Conservation (phyloP, 2,329 filamentous ascomycete species). For the Penicillium sp. region DNA sequence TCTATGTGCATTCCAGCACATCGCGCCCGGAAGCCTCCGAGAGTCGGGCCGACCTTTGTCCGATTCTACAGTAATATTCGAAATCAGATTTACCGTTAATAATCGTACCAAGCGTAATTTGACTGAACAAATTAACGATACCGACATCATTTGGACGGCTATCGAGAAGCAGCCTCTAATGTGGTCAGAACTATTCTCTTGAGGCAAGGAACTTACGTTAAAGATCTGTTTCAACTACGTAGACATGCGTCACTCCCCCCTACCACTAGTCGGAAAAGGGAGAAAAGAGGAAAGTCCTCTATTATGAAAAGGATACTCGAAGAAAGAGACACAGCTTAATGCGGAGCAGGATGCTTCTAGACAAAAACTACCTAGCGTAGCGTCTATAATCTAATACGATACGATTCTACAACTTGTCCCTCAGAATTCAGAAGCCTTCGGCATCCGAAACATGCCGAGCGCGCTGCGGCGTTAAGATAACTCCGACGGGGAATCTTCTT, state of each 20-base stretch:
- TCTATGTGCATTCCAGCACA: too few species aligned
- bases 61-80: too few species aligned
- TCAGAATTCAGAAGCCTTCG: too few species aligned
- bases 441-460: too few species aligned
- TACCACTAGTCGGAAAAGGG: conserved; percentile 2
- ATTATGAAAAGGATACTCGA: conserved; percentile 15
- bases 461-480: too few species aligned
- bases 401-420: neutral
- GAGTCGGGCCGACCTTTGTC: neutral
- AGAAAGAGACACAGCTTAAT: conserved; percentile 12
- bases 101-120: conserved; percentile 9
- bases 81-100: too few species aligned
- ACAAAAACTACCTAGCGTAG: neutral
- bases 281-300: conserved; percentile 18
- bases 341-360: conserved; percentile 5
- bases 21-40: neutral
- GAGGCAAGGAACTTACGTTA: conserved; percentile 10
- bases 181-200: conserved; percentile 5
- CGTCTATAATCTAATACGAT: conserved; percentile 10
- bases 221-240: conserved; percentile 12
- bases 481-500: too few species aligned
- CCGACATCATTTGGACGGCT: conserved; percentile 12
- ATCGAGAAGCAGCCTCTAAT: conserved; percentile 14
- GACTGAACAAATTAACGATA: conserved; percentile 12
- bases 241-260: conserved; percentile 4